Base-by-base conservation (phyloP, 805 yeast genomes). In the Kuraishia ogatae region DNA sequence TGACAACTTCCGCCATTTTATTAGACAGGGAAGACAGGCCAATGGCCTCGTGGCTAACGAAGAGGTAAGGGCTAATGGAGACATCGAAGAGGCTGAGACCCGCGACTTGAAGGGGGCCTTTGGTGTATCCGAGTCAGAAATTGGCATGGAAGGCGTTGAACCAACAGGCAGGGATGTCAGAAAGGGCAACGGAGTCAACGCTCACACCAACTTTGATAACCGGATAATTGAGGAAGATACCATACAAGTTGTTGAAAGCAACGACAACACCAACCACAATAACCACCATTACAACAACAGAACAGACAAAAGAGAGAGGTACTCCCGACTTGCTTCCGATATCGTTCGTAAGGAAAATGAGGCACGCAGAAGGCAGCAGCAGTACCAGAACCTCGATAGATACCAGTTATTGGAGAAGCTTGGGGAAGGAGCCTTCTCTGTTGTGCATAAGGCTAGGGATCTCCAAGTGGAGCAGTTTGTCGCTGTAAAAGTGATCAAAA, bases 381-480 rank as follows among this genome's bases (percentile, higher is more conserved):
- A 64, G 39, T 60, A 60, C 48, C 64, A 63, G 51, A 62, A 66
- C 2, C 61, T 71, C 48, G 67, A 68, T 26, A 59, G 71, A 23
- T 81, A 81, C 64, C 65, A 72, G 50, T 67, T 81, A 28, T 55
- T 72, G 54, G 79, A 76, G 23, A 75, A 76, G 52, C 68, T 81
- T 58, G 86, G 86, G 17, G 85, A 81, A 63, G 86, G 86, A 19
- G 86, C 86, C 0, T 81, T 81, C 57, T 79, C 84, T 0, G 69
- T 74, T 11, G 86, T 81, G 22, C 78, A 79, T 62, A 75, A 74
- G 51, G 85, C 83, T 3, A 58, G 62, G 35, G 74, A 80, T 61
- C 51, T 65, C 4, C 59, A 61, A 1, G 66, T 78, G 0, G 70
- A 70, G 7, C 67, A 73, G 52, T 56, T 58, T 4, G 85, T 81